Evolutionary conservation across 345 rosid species (phyloP), one percentile per base, ranked within the genome.

Genomic region (Cardiospermum halicacabum): DNA sequence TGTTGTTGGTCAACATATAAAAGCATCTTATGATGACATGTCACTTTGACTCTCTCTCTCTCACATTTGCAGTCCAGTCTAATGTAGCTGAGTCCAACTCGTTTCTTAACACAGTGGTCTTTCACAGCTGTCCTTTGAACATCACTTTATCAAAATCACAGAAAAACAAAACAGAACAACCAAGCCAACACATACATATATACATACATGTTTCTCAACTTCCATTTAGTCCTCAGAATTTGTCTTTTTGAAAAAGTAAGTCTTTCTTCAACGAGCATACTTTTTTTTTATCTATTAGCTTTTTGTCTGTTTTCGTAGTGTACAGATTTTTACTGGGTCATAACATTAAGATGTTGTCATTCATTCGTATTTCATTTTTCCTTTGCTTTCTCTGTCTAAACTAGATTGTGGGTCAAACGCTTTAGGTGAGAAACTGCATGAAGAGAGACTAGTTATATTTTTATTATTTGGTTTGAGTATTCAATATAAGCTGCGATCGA

Each of bases 301-400:
- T 31, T 60, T 67, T 62, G 68, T 68, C 70, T 62, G 12, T 42
- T 53, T 53, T 62, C 66, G 62, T 66, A 53, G 39, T 55, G 36
- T 45, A n/a, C 11, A 31, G 49, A 50, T 62, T 79, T 53, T 82
- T 75, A 81, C 85, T 63, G 42, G 77, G 82, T 85, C 86, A 47
- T 71, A 22, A 0, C 11, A 34, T 34, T 66, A 21, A 34, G 39
- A 34, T 34, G 50, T 18, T n/a, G n/a, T n/a, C n/a, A n/a, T n/a
- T n/a, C 10, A 47, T 47, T 74, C 73, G 74, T 68, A 32, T 82
- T 81, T 79, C 78, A 82, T 73, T 82, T 82, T 75, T 71, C 87
- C 67, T 59, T 77, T 48, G 55, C 60, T 61, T 56, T 63, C 62
- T 55, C 18, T 32, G 22, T 56, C 48, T 43, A 51, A 24, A 24